These are phyloP conservation scores for Allomyces macrogynus DNA, from an alignment of 192 early-diverging fungal genomes.

Conservation along the genomic window DNA sequence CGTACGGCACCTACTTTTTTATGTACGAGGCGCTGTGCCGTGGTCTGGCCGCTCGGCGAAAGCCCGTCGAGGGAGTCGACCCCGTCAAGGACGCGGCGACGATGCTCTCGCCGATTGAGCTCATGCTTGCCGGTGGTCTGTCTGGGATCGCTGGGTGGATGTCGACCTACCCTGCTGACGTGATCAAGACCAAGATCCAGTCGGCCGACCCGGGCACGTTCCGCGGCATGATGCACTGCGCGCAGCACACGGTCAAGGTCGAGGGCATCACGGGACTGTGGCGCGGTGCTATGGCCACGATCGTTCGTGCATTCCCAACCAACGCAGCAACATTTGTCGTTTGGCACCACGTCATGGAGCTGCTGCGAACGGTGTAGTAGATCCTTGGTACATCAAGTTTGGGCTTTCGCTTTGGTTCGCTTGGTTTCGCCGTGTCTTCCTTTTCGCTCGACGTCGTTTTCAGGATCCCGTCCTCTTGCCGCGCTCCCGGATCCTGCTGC, in stretches of 20 bases:
- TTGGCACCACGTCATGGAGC: background rate
- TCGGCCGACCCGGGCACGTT: background rate
- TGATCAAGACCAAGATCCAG: background rate
- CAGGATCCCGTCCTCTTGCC: no score
- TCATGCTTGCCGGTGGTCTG: background rate
- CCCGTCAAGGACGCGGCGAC: background rate
- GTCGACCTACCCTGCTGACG: background rate
- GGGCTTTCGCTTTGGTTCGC: no score
- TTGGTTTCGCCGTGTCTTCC: no score
- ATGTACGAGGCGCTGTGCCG: background rate
- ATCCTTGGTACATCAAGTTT: no score
- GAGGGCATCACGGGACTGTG: background rate
- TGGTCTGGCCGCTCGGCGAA: background rate
- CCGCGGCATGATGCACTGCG: background rate
- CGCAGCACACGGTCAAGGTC: background rate
- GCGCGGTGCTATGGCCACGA: background rate
- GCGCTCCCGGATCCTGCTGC: no score
- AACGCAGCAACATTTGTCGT: background rate
- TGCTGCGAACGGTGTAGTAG: no score
- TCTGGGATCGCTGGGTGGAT: background rate
- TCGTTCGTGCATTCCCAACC: background rate
- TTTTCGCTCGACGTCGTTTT: no score
- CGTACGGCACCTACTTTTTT: constrained; percentile 22
- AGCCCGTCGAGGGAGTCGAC: background rate
- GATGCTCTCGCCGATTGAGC: background rate